Conservation (phyloP, 345 rosid species). For the Hibiscus trionum region DNA sequence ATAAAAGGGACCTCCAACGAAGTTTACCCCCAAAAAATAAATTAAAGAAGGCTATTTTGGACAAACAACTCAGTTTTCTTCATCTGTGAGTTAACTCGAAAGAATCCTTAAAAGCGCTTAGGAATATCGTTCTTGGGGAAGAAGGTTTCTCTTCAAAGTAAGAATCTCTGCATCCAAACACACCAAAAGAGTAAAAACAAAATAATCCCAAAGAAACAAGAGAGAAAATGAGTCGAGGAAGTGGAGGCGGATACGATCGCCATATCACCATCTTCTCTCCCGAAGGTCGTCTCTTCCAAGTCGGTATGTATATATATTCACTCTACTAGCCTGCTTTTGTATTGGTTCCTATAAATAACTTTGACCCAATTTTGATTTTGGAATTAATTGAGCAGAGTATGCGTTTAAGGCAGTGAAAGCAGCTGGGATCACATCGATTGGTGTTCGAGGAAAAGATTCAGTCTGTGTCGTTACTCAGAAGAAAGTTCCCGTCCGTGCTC, state of each 20-base stretch:
- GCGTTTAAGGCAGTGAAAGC: conserved; percentile 98
- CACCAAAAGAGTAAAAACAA: not conserved
- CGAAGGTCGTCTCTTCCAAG: conserved; percentile 90
- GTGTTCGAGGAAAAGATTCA: conserved; percentile 91
- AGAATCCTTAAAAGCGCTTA: not conserved
- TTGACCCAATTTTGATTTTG: not conserved
- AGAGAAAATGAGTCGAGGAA: conserved; percentile 65
- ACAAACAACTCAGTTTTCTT: not conserved
- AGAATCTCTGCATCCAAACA: not conserved
- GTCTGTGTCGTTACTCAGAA: conserved; percentile 97
- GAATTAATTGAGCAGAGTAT: conserved; percentile 46
- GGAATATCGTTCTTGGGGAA: conserved; percentile 4
- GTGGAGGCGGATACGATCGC: conserved; percentile 83
- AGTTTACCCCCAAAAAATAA: no score
- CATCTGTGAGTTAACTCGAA: not conserved
- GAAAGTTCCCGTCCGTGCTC: conserved; percentile 74
- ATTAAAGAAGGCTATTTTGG: conserved; percentile 1
- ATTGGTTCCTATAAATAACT: not conserved
- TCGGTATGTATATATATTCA: conserved; percentile 31
- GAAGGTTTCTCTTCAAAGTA: not conserved
- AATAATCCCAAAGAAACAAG: not conserved
- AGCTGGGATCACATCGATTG: conserved; percentile 90
- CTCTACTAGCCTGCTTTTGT: not conserved
- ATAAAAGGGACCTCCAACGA: no score
- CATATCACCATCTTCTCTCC: conserved; percentile 87